phyloP scores from a whole-genome alignment of 2,329 filamentous ascomycete genomes.

The Aspergillus novoparasiticus region DNA sequence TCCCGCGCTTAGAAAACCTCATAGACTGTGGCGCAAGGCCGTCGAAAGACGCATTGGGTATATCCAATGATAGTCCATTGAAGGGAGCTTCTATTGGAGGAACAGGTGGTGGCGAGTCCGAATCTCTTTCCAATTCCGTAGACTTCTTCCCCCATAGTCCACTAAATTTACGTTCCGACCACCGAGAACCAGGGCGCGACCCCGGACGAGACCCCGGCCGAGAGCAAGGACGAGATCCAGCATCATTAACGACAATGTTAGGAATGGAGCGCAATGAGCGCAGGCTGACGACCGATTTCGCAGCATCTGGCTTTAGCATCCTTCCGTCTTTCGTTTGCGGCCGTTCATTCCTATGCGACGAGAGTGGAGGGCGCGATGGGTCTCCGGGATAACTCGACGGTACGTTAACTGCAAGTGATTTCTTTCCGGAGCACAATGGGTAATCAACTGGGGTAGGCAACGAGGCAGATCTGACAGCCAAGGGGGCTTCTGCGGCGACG shows the following conservation, averaged over 20 bases:
- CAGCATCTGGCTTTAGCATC: slow-evolving; percentile 15
- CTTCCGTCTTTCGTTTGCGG: slow-evolving; percentile 4
- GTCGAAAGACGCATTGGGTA: slow-evolving; percentile 57
- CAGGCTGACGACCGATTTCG: slow-evolving; percentile 28
- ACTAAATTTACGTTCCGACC: slow-evolving; percentile 48
- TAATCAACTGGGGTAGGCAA: slow-evolving; percentile 27
- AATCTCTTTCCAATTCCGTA: slow-evolving; percentile 34
- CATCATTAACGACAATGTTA: slow-evolving; percentile 44
- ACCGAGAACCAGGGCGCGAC: slow-evolving; percentile 42
- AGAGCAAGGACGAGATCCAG: slow-evolving; percentile 34
- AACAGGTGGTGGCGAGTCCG: slow-evolving; percentile 36
- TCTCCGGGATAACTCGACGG: slow-evolving; percentile 22
- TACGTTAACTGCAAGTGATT: slow-evolving; percentile 27
- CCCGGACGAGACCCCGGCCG: slow-evolving; percentile 35
- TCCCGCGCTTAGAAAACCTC: slow-evolving; percentile 63
- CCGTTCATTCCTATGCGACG: slow-evolving; percentile 15
- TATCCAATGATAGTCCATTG: slow-evolving; percentile 55
- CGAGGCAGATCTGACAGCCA: slow-evolving; percentile 32
- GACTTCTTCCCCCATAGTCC: slow-evolving; percentile 38
- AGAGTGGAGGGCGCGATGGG: slow-evolving; percentile 15
- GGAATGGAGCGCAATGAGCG: slow-evolving; percentile 41
- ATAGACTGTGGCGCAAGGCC: slow-evolving; percentile 55
- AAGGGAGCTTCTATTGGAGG: slow-evolving; percentile 43
- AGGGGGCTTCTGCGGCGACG: slow-evolving; percentile 24
- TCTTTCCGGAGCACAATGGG: slow-evolving; percentile 26